These are phyloP conservation scores for Coemansia sp. DNA, from an alignment of 192 early-diverging fungal species.

Conservation along the genomic window DNA sequence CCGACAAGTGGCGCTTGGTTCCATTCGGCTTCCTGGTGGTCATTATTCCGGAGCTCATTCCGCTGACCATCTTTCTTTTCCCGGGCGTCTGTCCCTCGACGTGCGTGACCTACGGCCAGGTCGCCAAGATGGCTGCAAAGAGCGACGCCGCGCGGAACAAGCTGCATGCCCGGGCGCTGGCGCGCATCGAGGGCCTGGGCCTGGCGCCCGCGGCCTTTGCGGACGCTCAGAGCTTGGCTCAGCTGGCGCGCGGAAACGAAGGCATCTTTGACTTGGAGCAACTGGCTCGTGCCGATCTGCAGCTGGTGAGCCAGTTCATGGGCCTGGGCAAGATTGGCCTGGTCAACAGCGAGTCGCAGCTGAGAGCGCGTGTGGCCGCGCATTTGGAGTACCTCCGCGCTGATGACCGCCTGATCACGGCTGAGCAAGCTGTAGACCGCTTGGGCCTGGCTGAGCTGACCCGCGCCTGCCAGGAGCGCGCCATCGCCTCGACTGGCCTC, in stretches of 20 bases:
- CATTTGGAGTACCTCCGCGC: constrained; percentile 24
- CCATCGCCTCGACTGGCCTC: constrained; percentile 35
- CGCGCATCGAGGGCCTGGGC: constrained; percentile 20
- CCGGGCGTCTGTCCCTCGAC: constrained; percentile 47
- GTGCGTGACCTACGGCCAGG: constrained; percentile 35
- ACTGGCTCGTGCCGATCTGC: constrained; percentile 16
- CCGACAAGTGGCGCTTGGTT: constrained; percentile 35
- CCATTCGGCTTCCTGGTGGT: constrained; percentile 47
- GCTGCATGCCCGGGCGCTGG: constrained; percentile 15
- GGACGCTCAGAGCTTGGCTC: not conserved
- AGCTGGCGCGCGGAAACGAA: not conserved
- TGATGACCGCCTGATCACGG: constrained; percentile 33
- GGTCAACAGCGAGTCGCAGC: not conserved
- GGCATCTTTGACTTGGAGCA: constrained; percentile 17
- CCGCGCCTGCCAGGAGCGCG: constrained; percentile 51
- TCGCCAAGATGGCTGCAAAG: constrained; percentile 29
- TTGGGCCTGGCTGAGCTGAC: constrained; percentile 38
- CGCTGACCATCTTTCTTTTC: constrained; percentile 28
- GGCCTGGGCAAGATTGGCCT: constrained; percentile 6
- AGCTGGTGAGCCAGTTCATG: constrained; percentile 29
- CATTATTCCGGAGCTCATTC: constrained; percentile 38
- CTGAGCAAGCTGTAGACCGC: constrained; percentile 24
- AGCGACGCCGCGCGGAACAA: constrained; percentile 15
- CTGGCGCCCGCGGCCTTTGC: constrained; percentile 21
- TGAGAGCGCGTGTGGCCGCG: constrained; percentile 14